A percentile compares a stretch with the other conserved stretches of the same genome.
Conservation (phyloP, 345 rosid genomes). For the Kernera saxatilis region DNA sequence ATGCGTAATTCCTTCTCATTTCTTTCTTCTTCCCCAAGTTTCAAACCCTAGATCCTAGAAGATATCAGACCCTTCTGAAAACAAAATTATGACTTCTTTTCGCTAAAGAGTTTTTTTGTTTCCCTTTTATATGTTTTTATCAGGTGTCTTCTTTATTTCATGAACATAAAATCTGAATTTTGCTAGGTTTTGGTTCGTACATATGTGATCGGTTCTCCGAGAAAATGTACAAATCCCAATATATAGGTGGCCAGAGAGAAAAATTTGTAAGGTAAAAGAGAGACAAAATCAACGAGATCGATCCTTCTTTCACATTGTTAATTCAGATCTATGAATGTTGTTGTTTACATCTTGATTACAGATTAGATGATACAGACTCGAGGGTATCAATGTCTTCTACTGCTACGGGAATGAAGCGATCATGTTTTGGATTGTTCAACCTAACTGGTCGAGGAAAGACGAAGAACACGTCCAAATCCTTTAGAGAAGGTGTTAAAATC, state of each 20-base stretch:
- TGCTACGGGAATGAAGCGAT: conserved; percentile 35
- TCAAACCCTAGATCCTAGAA: conserved; percentile 7
- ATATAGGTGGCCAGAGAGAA: conserved; percentile 68
- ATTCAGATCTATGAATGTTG: not conserved
- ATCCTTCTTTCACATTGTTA: conserved; percentile 6
- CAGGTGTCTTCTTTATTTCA: not conserved
- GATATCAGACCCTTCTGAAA: not conserved
- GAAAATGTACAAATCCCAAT: conserved; percentile 67
- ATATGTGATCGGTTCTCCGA: conserved; percentile 26
- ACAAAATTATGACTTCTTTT: not conserved
- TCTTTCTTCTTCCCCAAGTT: conserved; percentile 5
- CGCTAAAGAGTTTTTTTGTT: not conserved
- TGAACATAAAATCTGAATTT: not conserved
- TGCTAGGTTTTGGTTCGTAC: not conserved
- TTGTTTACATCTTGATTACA: conserved; percentile 14
- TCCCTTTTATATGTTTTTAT: not conserved
- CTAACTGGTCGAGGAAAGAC: conserved; percentile 19
- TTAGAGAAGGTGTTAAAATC: conserved; percentile 45
- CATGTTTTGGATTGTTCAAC: conserved; percentile 36
- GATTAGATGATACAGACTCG: conserved; percentile 76
- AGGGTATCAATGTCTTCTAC: conserved; percentile 42
- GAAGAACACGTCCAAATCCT: conserved; percentile 46
- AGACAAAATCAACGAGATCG: not conserved
- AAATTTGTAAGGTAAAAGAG: conserved; percentile 59
- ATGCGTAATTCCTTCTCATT: not conserved